Percentiles rank a stretch among this genome's conserved stretches.
phyloP scores from a whole-genome alignment of 805 yeast species.

The Candida broadrunensis region DNA sequence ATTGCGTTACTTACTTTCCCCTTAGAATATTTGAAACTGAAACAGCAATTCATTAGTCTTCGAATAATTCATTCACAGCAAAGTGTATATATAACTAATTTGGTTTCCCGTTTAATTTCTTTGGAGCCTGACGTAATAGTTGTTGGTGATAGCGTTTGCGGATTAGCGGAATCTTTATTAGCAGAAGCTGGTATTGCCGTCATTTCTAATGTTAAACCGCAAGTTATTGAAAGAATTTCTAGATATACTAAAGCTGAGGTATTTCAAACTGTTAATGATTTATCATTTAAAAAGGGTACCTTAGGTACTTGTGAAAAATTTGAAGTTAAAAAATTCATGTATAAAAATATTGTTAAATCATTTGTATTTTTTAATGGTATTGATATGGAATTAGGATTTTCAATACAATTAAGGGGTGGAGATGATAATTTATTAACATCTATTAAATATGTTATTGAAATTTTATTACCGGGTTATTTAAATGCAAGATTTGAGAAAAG shows the following conservation, averaged over 20 bases:
- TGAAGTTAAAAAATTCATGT: slow-evolving; percentile 65
- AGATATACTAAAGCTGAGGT: slow-evolving; percentile 81
- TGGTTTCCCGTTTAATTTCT: slow-evolving; percentile 74
- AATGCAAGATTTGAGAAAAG: slow-evolving; percentile 72
- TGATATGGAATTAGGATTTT: slow-evolving; percentile 70
- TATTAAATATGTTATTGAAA: slow-evolving; percentile 75
- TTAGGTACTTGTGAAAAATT: slow-evolving; percentile 75
- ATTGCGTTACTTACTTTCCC: slow-evolving; percentile 87
- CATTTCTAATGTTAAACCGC: slow-evolving; percentile 75
- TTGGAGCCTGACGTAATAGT: slow-evolving; percentile 77
- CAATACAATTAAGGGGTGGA: slow-evolving; percentile 84
- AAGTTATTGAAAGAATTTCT: slow-evolving; percentile 74
- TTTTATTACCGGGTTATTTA: slow-evolving; percentile 74
- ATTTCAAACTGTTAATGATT: slow-evolving; percentile 78
- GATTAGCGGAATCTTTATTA: slow-evolving; percentile 70
- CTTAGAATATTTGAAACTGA: slow-evolving; percentile 74
- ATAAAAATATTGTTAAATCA: slow-evolving; percentile 57
- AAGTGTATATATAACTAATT: slow-evolving; percentile 73
- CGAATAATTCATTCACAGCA: slow-evolving; percentile 87
- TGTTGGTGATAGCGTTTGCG: slow-evolving; percentile 77
- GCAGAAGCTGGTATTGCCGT: slow-evolving; percentile 79
- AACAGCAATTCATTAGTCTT: slow-evolving; percentile 76
- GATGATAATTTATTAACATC: slow-evolving; percentile 57
- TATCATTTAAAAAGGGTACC: slow-evolving; percentile 56
- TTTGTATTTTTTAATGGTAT: slow-evolving; percentile 81